These are phyloP conservation scores for Eragrostis tef DNA, from an alignment of 202 grass and related monocot genomes.

Conservation along the genomic window DNA sequence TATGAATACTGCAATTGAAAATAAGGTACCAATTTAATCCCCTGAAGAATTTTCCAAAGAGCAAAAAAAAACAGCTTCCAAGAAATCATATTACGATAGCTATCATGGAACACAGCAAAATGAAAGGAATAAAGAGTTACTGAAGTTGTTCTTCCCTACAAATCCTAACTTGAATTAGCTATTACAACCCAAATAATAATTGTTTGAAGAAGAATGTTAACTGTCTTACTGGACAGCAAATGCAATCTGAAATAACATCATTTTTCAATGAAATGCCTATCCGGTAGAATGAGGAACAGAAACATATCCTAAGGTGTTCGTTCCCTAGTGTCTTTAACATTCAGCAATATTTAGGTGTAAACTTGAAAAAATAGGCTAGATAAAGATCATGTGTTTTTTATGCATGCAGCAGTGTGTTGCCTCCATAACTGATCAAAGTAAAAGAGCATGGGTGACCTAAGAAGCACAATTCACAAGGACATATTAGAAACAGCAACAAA, in stretches of 20 bases:
- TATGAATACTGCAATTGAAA: constrained; percentile 83
- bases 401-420: constrained; percentile 21
- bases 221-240: constrained; percentile 5
- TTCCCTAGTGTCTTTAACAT: constrained; percentile 6
- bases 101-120: constrained; percentile 10
- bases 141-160: constrained; percentile 19
- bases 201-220: background rate
- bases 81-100: constrained; percentile 31
- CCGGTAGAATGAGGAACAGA: constrained; percentile 30
- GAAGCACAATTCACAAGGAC: constrained; percentile 20
- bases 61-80: constrained; percentile 29
- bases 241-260: constrained; percentile 21
- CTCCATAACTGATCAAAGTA: constrained; percentile 31
- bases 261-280: background rate
- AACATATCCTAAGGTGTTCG: constrained; percentile 1
- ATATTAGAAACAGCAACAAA: constrained; percentile 25
- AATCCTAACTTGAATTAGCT: background rate
- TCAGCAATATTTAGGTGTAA: constrained; percentile 22
- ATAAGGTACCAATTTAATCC: constrained; percentile 15
- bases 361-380: background rate
- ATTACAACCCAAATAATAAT: constrained; percentile 12
- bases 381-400: constrained; percentile 15
- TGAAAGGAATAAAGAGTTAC: background rate
- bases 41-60: constrained; percentile 29
- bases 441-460: constrained; percentile 26